Evolutionary conservation across 768 basidiomycete species (phyloP).

Genomic region (Mycena kentingensis): DNA sequence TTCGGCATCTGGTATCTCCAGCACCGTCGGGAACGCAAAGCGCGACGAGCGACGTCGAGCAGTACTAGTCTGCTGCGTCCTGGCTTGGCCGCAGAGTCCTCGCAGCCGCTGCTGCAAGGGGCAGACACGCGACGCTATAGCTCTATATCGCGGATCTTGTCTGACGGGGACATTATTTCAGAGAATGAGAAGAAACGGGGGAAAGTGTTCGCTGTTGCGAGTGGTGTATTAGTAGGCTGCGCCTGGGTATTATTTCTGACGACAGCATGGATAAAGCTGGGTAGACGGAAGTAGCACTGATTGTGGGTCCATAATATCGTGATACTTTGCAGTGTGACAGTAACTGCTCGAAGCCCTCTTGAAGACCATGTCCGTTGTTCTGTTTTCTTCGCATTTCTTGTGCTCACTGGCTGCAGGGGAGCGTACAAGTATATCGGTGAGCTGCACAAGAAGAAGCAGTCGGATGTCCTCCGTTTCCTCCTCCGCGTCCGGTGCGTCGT

Average conservation of each 20-base stretch:
- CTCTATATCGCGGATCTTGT: slow-evolving; percentile 24
- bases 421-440: slow-evolving; percentile 97
- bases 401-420: slow-evolving; percentile 48
- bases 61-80: slow-evolving; percentile 1
- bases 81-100: slow-evolving; percentile 13
- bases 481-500: slow-evolving; percentile 85
- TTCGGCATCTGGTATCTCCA: slow-evolving; percentile 52
- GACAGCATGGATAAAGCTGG: slow-evolving; percentile 60
- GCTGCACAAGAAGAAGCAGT: slow-evolving; percentile 98
- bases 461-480: slow-evolving; percentile 95
- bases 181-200: slow-evolving; percentile 49
- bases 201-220: slow-evolving; percentile 46
- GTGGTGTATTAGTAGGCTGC: slow-evolving; percentile 42
- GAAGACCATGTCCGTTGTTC: no score
- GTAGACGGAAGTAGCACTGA: slow-evolving; percentile 39
- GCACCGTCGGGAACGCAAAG: slow-evolving; percentile 36
- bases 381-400: no score
- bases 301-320: not conserved
- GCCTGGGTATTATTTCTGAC: slow-evolving; percentile 68
- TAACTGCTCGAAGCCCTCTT: no score
- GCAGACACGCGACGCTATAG: slow-evolving; percentile 26
- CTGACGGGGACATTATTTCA: slow-evolving; percentile 18
- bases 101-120: slow-evolving; percentile 7
- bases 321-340: no score
- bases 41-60: slow-evolving; percentile 15